Evolutionary conservation across 2,329 filamentous ascomycete species (phyloP).

Genomic region (Exophiala dermatitidis): DNA sequence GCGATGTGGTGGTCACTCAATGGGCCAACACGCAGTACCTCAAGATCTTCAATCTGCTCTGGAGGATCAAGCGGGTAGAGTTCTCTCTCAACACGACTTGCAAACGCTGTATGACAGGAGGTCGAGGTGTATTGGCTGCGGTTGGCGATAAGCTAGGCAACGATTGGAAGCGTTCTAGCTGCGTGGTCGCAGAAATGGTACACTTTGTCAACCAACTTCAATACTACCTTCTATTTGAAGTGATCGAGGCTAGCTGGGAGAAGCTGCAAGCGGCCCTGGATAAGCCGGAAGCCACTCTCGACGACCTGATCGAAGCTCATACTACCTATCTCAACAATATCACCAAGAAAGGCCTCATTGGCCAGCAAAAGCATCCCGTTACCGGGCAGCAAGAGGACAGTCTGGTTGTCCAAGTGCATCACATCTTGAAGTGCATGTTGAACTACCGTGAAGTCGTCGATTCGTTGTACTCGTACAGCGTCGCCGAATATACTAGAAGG

Average conservation of each 20-base stretch:
- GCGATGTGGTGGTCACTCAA: constrained; percentile 93
- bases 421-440: constrained; percentile 89
- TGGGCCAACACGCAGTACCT: constrained; percentile 95
- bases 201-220: constrained; percentile 96
- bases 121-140: constrained; percentile 78
- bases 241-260: constrained; percentile 94
- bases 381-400: constrained; percentile 58
- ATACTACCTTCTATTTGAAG: constrained; percentile 97
- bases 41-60: constrained; percentile 98
- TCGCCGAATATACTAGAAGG: constrained; percentile 86
- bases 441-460: constrained; percentile 89
- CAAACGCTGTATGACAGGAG: constrained; percentile 92
- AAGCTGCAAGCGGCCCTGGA: constrained; percentile 75
- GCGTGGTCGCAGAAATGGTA: constrained; percentile 91
- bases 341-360: constrained; percentile 89
- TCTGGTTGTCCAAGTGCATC: constrained; percentile 85
- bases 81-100: constrained; percentile 86
- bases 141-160: constrained; percentile 64
- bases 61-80: constrained; percentile 95
- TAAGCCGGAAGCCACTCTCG: constrained; percentile 81
- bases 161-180: constrained; percentile 86
- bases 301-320: constrained; percentile 90
- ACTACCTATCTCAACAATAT: constrained; percentile 86
- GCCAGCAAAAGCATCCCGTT: constrained; percentile 50
- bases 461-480: constrained; percentile 86